Percentiles rank a stretch among this genome's conserved stretches.
These are phyloP conservation scores for Scheffersomyces stambukii DNA, from an alignment of 1,139 yeast genomes.

Conservation along the genomic window DNA sequence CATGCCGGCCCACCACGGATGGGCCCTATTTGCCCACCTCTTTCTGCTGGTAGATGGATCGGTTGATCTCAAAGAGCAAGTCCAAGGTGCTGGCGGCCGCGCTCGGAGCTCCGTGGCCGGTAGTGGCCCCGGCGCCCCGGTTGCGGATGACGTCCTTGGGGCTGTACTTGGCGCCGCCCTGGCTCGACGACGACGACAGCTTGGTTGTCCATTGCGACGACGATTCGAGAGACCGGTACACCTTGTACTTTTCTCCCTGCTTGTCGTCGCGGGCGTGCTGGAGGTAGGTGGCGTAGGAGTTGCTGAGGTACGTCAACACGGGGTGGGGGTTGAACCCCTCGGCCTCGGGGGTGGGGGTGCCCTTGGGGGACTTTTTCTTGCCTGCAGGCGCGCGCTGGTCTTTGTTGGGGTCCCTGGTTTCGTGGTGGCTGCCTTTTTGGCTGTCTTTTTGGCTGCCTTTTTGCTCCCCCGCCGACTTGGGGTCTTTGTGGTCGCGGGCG, in stretches of 20 bases:
- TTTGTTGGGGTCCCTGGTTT: slow-evolving; percentile 2
- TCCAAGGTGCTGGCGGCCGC: slow-evolving; percentile 11
- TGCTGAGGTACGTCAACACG: slow-evolving; percentile 14
- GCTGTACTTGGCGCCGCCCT: slow-evolving; percentile 6
- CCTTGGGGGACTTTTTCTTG: neutral
- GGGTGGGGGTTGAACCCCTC: slow-evolving; percentile 14
- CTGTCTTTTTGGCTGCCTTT: slow-evolving; percentile 2
- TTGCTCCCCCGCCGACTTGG: slow-evolving; percentile 1
- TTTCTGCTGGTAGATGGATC: slow-evolving; percentile 16
- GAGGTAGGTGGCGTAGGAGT: slow-evolving; percentile 13
- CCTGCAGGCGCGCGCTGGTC: slow-evolving; percentile 1
- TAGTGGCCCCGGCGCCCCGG: slow-evolving; percentile 3
- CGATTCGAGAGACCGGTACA: slow-evolving; percentile 19
- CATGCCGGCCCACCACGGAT: too few relatives aligned
- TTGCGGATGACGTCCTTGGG: slow-evolving; percentile 15
- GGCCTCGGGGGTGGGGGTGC: neutral
- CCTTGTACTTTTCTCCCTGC: slow-evolving; percentile 13
- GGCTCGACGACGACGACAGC: too few relatives aligned
- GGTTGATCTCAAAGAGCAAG: slow-evolving; percentile 18
- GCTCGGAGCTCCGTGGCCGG: slow-evolving; percentile 1
- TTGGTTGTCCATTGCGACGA: slow-evolving; percentile 22
- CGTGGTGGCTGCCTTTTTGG: slow-evolving; percentile 4
- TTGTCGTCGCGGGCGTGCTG: slow-evolving; percentile 16
- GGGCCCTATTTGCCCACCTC: slow-evolving; percentile 2
- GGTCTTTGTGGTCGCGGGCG: slow-evolving; percentile 3